Evolutionary conservation across 2,329 filamentous ascomycete species (phyloP).

Genomic region (Zymoseptoria tritici): DNA sequence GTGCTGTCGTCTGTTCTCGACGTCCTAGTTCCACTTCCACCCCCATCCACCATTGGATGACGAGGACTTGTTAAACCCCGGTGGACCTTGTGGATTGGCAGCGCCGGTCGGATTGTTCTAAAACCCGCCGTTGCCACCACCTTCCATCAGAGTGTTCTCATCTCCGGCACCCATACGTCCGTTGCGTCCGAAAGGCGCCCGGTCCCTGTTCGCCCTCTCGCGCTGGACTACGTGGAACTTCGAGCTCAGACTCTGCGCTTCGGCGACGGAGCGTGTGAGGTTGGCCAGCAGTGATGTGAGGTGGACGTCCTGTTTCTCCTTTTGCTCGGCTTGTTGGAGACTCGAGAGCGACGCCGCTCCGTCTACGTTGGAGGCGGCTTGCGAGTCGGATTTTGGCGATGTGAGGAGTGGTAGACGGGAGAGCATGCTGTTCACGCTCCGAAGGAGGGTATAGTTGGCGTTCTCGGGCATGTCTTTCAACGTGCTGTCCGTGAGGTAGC

Average conservation of each 20-base stretch:
- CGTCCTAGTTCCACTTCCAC: not conserved
- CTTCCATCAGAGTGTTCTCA: conserved; percentile 8
- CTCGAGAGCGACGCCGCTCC: conserved; percentile 44
- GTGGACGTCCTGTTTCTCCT: conserved; percentile 77
- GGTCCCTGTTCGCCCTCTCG: conserved; percentile 31
- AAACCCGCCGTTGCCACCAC: conserved; percentile 13
- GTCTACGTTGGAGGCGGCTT: conserved; percentile 59
- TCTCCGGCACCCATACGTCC: conserved; percentile 12
- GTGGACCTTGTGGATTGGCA: not conserved
- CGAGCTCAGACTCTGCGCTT: conserved; percentile 65
- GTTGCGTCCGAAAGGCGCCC: conserved; percentile 8
- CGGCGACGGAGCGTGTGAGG: conserved; percentile 64
- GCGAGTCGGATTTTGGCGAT: conserved; percentile 57
- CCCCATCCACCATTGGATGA: not conserved
- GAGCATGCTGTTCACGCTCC: conserved; percentile 79
- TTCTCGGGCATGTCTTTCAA: conserved; percentile 30
- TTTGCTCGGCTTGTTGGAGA: conserved; percentile 43
- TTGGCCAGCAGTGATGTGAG: conserved; percentile 68
- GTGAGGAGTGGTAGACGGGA: conserved; percentile 74
- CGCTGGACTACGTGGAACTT: conserved; percentile 52
- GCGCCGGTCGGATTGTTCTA: conserved; percentile 2
- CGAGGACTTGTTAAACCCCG: not conserved
- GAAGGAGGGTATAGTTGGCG: conserved; percentile 64
- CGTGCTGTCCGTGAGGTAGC: conserved; percentile 48
- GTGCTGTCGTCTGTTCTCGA: not conserved